phyloP scores from a whole-genome alignment of 2,329 filamentous ascomycete genomes.

The Cladosporium sphaerospermum region DNA sequence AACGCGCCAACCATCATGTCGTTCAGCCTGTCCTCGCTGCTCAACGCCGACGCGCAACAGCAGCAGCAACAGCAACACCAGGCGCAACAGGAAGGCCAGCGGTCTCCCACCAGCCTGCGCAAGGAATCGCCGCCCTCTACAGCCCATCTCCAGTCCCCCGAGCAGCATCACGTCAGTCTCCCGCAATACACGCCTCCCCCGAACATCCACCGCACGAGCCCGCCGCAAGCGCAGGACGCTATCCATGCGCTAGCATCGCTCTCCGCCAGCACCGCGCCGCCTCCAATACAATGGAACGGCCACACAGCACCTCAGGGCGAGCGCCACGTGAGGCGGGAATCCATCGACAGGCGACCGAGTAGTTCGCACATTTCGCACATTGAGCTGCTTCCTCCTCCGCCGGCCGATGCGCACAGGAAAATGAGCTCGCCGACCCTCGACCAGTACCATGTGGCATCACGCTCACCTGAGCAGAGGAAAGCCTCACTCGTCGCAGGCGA shows the following conservation, averaged over 20 bases:
- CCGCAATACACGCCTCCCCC: constrained; percentile 9
- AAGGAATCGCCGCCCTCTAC: constrained; percentile 19
- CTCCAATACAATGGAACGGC: constrained; percentile 20
- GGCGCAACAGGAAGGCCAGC: neutral
- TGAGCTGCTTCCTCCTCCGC: constrained; percentile 34
- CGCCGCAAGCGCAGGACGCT: constrained; percentile 27
- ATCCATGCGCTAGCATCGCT: constrained; percentile 32
- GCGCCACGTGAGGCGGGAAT: constrained; percentile 18
- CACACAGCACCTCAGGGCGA: constrained; percentile 15
- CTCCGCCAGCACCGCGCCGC: constrained; percentile 21
- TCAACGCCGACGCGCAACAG: constrained; percentile 30
- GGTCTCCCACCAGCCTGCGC: constrained; percentile 15
- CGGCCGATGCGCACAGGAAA: constrained; percentile 25
- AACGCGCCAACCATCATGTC: constrained; percentile 17
- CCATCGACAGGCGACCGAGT: constrained; percentile 25
- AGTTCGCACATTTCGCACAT: constrained; percentile 31
- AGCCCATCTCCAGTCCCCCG: constrained; percentile 17
- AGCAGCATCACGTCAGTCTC: constrained; percentile 13
- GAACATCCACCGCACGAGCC: neutral
- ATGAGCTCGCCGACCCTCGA: constrained; percentile 41
- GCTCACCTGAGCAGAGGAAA: constrained; percentile 39
- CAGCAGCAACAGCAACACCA: constrained; percentile 7
- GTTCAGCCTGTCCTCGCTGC: constrained; percentile 29
- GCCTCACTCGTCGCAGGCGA: constrained; percentile 29
- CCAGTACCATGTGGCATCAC: constrained; percentile 41